phyloP scores from a whole-genome alignment of 495 filamentous ascomycete species.

The Talaromyces adpressus region DNA sequence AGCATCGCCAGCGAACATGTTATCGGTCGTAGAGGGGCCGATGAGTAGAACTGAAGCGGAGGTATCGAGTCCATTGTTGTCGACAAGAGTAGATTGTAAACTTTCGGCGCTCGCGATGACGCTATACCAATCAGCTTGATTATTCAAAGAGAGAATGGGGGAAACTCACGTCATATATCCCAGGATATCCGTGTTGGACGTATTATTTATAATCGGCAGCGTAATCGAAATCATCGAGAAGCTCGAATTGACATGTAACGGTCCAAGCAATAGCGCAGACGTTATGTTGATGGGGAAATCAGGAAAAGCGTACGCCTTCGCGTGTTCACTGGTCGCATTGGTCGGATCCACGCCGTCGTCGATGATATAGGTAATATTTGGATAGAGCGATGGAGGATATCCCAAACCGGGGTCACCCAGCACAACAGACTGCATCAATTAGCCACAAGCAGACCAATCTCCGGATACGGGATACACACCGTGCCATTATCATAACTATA shows the following conservation, averaged over 20 bases:
- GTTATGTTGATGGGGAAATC: slow-evolving; percentile 42
- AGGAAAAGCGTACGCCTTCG: slow-evolving; percentile 27
- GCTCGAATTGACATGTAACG: slow-evolving; percentile 56
- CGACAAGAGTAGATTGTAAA: slow-evolving; percentile 49
- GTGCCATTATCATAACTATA: slow-evolving; percentile 49
- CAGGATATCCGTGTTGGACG: slow-evolving; percentile 49
- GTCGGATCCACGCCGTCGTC: slow-evolving; percentile 6
- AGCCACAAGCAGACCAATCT: background rate
- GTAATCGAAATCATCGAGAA: slow-evolving; percentile 79
- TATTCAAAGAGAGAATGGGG: background rate
- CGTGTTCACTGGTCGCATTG: slow-evolving; percentile 19
- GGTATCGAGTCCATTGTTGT: slow-evolving; percentile 58
- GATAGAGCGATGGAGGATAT: slow-evolving; percentile 63
- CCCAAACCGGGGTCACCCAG: slow-evolving; percentile 55
- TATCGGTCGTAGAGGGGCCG: slow-evolving; percentile 55
- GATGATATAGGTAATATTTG: slow-evolving; percentile 59
- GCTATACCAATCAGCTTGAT: slow-evolving; percentile 28
- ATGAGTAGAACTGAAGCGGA: slow-evolving; percentile 63
- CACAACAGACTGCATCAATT: slow-evolving; percentile 20
- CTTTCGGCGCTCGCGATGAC: slow-evolving; percentile 56
- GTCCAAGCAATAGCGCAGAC: slow-evolving; percentile 58
- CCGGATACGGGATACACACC: background rate
- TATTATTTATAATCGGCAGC: slow-evolving; percentile 61
- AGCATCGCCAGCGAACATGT: slow-evolving; percentile 46
- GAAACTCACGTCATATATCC: slow-evolving; percentile 53